phyloP scores from a whole-genome alignment of 1,284 basidiomycete species.

The Termitomyces sp. region DNA sequence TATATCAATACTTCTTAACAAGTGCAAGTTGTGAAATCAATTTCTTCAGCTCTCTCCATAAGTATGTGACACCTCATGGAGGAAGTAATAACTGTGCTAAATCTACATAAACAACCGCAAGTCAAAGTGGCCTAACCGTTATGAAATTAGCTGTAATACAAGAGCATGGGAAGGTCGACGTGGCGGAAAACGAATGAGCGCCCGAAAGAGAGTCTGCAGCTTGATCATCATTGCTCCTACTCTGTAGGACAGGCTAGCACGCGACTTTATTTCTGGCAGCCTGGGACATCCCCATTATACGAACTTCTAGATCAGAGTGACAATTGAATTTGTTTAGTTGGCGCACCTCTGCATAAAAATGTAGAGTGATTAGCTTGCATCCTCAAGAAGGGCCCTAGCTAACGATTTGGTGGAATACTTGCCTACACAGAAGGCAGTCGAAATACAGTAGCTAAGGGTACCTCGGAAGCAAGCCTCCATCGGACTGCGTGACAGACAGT shows the following conservation, averaged over 20 bases:
- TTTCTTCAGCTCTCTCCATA: no score
- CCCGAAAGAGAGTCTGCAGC: conserved; percentile 43
- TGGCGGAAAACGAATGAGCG: no score
- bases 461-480: no score
- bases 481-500: no score
- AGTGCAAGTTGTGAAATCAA: no score
- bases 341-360: conserved; percentile 46
- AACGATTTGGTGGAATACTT: conserved; percentile 63
- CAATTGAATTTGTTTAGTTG: not conserved
- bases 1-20: no score
- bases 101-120: no score
- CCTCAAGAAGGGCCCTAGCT: conserved; percentile 48
- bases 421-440: not conserved
- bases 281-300: conserved; percentile 24
- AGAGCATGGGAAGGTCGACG: no score
- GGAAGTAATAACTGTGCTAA: no score
- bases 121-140: no score
- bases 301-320: not conserved
- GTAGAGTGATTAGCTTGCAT: conserved; percentile 45
- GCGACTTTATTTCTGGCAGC: conserved; percentile 50
- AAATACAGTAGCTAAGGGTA: not conserved
- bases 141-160: no score
- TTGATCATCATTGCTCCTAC: conserved; percentile 46
- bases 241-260: conserved; percentile 42
- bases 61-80: no score